Conservation (phyloP, 768 basidiomycete species). For the Auricularia sp. region DNA sequence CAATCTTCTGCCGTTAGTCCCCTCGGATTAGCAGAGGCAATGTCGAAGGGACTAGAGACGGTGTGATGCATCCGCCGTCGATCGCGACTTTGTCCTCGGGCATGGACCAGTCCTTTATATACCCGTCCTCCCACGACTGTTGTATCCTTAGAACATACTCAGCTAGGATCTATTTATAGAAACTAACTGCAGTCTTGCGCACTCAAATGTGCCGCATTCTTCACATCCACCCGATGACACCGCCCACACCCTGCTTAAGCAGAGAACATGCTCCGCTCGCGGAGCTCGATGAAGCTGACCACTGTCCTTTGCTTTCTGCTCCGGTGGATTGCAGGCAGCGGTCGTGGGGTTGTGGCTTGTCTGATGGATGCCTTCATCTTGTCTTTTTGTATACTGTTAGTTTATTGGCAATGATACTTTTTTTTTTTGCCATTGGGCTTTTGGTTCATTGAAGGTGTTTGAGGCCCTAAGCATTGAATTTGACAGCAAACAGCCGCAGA, state of each 20-base stretch:
- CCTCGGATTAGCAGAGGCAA: too few relatives aligned
- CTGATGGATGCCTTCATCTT: neutral
- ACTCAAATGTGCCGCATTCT: conserved; percentile 2
- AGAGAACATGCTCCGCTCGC: neutral
- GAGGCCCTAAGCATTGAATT: too few relatives aligned
- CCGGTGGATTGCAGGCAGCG: neutral
- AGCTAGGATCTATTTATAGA: conserved; percentile 4
- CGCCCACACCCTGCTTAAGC: neutral
- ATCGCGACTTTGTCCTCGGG: too few relatives aligned
- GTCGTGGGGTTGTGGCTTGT: neutral
- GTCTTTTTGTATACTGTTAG: too few relatives aligned
- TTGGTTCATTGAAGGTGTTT: too few relatives aligned
- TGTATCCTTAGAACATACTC: conserved; percentile 1
- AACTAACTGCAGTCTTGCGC: conserved; percentile 1
- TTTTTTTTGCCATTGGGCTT: too few relatives aligned
- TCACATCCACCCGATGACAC: neutral
- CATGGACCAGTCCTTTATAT: neutral
- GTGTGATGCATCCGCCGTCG: too few relatives aligned
- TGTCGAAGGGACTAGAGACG: too few relatives aligned
- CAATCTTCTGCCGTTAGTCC: too few relatives aligned
- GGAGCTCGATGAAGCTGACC: neutral
- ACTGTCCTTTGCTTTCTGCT: neutral
- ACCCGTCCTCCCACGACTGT: neutral
- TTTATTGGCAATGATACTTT: too few relatives aligned
- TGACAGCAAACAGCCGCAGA: too few relatives aligned